A percentile compares a stretch with the other conserved stretches of the same genome.
phyloP scores from a whole-genome alignment of 805 yeast genomes.

The Yamadazyma scolyti region DNA sequence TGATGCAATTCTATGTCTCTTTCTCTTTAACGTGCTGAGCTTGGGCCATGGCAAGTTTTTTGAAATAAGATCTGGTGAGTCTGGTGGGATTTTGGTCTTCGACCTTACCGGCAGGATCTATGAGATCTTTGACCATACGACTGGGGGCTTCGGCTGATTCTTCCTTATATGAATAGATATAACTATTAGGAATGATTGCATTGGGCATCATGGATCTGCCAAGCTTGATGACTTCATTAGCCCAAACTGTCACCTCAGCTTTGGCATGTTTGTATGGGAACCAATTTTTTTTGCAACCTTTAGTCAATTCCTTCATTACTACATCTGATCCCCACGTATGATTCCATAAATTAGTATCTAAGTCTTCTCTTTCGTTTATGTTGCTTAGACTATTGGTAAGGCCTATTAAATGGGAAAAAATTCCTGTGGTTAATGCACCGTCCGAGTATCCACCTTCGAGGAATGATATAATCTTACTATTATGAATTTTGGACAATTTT shows the following conservation, averaged over 20 bases:
- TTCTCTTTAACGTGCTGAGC: constrained; percentile 2
- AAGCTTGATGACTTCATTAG: constrained; percentile 57
- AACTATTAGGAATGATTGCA: constrained; percentile 36
- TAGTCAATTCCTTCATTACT: constrained; percentile 60
- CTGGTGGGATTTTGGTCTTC: constrained; percentile 29
- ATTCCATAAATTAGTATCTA: constrained; percentile 44
- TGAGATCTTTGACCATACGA: constrained; percentile 31
- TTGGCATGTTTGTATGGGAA: constrained; percentile 51
- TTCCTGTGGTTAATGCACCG: constrained; percentile 75
- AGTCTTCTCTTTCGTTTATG: constrained; percentile 9
- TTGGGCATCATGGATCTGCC: constrained; percentile 64
- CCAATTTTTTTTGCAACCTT: constrained; percentile 71
- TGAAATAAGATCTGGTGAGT: constrained; percentile 37
- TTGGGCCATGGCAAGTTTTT: constrained; percentile 13
- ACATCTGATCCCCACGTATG: constrained; percentile 60
- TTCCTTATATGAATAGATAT: constrained; percentile 26
- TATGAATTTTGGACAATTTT: constrained; percentile 59
- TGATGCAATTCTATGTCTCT: not conserved
- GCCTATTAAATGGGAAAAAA: constrained; percentile 75
- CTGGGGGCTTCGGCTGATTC: constrained; percentile 15
- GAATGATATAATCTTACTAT: constrained; percentile 62
- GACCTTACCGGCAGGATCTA: constrained; percentile 18
- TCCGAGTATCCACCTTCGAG: constrained; percentile 88
- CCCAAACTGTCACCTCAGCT: constrained; percentile 54
- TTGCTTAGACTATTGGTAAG: constrained; percentile 42